Evolutionary conservation across 2,329 filamentous ascomycete species (phyloP).

Genomic region (Hymenoscyphus fraxineus): DNA sequence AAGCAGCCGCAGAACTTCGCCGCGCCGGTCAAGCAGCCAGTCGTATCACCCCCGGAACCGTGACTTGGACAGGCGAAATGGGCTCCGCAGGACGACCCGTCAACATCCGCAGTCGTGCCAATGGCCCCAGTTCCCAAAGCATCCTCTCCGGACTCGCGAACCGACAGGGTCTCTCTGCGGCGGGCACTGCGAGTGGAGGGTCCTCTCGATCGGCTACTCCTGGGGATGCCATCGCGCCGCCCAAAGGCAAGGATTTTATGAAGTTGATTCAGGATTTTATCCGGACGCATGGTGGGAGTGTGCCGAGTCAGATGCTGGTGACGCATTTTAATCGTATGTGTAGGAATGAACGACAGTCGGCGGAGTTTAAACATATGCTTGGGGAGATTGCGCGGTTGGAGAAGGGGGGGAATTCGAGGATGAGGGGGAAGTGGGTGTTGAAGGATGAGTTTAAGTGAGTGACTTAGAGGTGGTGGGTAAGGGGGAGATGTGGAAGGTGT

Average conservation of each 20-base stretch:
- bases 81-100: slow-evolving; percentile 70
- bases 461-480: too few species aligned
- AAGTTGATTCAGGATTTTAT: slow-evolving; percentile 77
- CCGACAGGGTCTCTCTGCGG: slow-evolving; percentile 43
- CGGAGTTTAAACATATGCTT: slow-evolving; percentile 79
- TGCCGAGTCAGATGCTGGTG: slow-evolving; percentile 79
- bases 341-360: slow-evolving; percentile 61
- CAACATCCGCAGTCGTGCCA: slow-evolving; percentile 42
- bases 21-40: slow-evolving; percentile 70
- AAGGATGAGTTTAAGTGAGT: slow-evolving; percentile 34
- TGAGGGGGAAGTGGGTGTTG: slow-evolving; percentile 34
- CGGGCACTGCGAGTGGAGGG: slow-evolving; percentile 37
- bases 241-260: slow-evolving; percentile 60
- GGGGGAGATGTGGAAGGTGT: background rate
- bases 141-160: slow-evolving; percentile 56
- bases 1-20: slow-evolving; percentile 73
- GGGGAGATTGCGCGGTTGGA: slow-evolving; percentile 70
- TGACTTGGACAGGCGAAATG: slow-evolving; percentile 89
- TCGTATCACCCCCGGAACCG: slow-evolving; percentile 72
- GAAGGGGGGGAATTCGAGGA: slow-evolving; percentile 34
- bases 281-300: slow-evolving; percentile 69
- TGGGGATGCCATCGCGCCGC: slow-evolving; percentile 36
- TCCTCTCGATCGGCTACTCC: slow-evolving; percentile 47
- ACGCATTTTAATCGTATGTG: slow-evolving; percentile 87
- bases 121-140: slow-evolving; percentile 49